Percentiles rank a stretch among this genome's conserved stretches.
These are phyloP conservation scores for Backusella circina DNA, from an alignment of 192 early-diverging fungal species.

Conservation along the genomic window DNA sequence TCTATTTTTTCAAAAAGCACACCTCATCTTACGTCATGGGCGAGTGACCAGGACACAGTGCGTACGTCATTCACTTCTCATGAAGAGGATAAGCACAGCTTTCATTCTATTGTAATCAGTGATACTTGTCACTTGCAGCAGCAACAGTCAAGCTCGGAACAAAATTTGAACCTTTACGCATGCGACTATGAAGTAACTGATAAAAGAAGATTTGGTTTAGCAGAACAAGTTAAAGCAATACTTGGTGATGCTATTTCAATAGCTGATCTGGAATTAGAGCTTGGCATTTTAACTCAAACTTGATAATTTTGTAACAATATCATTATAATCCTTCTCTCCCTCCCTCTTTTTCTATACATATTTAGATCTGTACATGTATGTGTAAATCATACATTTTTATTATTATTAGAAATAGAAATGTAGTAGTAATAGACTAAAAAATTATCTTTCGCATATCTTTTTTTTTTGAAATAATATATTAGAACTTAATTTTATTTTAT, in stretches of 20 bases:
- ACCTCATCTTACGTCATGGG: neutral
- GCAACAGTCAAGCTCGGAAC: neutral
- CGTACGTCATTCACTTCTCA: neutral
- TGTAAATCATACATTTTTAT: neutral
- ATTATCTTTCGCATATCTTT: neutral
- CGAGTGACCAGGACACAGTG: neutral
- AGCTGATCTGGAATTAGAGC: neutral
- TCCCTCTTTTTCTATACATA: neutral
- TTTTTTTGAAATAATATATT: neutral
- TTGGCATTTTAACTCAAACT: neutral
- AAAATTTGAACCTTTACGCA: neutral
- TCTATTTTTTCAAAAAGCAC: neutral
- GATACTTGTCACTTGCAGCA: neutral
- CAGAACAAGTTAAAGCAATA: neutral
- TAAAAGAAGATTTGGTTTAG: neutral
- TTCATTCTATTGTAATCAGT: neutral
- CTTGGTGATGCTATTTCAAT: neutral
- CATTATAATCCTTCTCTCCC: neutral
- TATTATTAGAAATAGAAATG: neutral
- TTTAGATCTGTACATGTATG: neutral
- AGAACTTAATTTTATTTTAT: neutral
- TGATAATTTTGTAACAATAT: neutral
- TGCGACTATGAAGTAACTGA: neutral
- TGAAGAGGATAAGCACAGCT: neutral
- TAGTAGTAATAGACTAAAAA: neutral